Percentiles rank a stretch among this genome's conserved stretches.
phyloP scores from a whole-genome alignment of 108 stramenopile genomes.

The Nitzschia sp. region DNA sequence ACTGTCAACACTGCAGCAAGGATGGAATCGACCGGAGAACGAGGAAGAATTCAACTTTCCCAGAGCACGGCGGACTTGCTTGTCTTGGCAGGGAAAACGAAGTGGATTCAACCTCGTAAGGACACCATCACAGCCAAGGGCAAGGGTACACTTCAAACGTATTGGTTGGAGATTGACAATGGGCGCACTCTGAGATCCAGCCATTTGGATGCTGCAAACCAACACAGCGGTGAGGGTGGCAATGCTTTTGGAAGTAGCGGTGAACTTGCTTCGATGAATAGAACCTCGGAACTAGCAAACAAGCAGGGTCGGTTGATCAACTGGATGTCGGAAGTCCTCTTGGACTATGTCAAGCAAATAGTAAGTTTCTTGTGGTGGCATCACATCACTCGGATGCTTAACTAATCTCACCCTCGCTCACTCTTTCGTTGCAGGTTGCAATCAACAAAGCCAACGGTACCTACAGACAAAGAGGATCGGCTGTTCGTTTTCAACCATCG shows the following conservation, averaged over 20 bases:
- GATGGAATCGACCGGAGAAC: conserved; percentile 58
- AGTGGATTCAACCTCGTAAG: conserved; percentile 48
- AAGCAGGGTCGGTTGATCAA: neutral
- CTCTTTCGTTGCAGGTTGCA: conserved; percentile 13
- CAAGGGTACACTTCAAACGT: conserved; percentile 48
- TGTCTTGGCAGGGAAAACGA: conserved; percentile 33
- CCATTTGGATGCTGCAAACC: neutral
- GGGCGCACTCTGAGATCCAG: neutral
- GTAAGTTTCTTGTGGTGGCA: neutral
- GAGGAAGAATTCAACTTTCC: conserved; percentile 53
- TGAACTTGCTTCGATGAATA: neutral
- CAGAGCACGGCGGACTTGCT: conserved; percentile 52
- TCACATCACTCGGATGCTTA: too few species aligned
- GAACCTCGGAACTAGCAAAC: neutral
- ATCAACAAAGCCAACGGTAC: neutral
- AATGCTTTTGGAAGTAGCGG: neutral
- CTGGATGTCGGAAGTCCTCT: conserved; percentile 21
- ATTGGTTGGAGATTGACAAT: conserved; percentile 13
- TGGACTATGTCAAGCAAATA: conserved; percentile 26
- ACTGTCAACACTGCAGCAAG: conserved; percentile 57
- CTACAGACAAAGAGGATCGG: neutral
- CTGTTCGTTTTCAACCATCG: neutral
- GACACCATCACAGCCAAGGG: conserved; percentile 54
- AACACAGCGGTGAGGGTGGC: neutral
- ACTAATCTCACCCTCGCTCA: neutral